phyloP scores from a whole-genome alignment of 164 flowering plant species.

The Annona cherimola region DNA sequence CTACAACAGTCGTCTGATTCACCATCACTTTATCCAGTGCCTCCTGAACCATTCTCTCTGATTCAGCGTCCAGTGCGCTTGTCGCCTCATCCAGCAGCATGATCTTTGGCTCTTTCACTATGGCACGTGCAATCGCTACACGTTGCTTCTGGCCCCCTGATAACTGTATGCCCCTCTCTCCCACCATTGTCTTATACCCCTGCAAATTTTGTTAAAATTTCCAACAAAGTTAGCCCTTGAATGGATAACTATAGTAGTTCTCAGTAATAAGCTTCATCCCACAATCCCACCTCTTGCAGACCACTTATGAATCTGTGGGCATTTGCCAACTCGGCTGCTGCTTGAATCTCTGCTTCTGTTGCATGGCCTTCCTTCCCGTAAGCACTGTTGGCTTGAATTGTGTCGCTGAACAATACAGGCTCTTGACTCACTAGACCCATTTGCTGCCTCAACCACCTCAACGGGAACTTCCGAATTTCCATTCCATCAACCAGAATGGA shows the following conservation, averaged over 20 bases:
- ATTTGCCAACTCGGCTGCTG: conserved; percentile 23
- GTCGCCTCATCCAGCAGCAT: conserved; percentile 74
- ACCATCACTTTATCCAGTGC: conserved; percentile 68
- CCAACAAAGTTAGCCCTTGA: not conserved
- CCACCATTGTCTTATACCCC: conserved; percentile 74
- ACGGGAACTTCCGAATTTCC: conserved; percentile 28
- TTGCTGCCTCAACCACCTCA: conserved; percentile 44
- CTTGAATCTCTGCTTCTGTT: conserved; percentile 22
- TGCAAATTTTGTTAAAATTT: conserved; percentile 18
- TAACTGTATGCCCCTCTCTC: conserved; percentile 73
- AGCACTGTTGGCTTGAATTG: conserved; percentile 44
- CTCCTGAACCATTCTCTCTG: conserved; percentile 71
- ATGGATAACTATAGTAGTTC: not conserved
- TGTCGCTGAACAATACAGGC: conserved; percentile 40
- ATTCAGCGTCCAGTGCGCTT: conserved; percentile 73
- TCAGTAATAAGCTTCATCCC: not conserved
- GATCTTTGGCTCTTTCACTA: conserved; percentile 65
- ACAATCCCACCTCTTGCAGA: conserved; percentile 30
- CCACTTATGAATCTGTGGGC: conserved; percentile 47
- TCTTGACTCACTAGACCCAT: conserved; percentile 51
- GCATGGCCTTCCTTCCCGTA: conserved; percentile 40
- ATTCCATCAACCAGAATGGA: conserved; percentile 32
- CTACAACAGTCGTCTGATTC: conserved; percentile 67
- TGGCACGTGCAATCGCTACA: conserved; percentile 81
- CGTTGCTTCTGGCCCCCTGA: conserved; percentile 88